A percentile compares a stretch with the other conserved stretches of the same genome.
Evolutionary conservation across 2,329 filamentous ascomycete species (phyloP).

Genomic region (Aspergillus melleus): DNA sequence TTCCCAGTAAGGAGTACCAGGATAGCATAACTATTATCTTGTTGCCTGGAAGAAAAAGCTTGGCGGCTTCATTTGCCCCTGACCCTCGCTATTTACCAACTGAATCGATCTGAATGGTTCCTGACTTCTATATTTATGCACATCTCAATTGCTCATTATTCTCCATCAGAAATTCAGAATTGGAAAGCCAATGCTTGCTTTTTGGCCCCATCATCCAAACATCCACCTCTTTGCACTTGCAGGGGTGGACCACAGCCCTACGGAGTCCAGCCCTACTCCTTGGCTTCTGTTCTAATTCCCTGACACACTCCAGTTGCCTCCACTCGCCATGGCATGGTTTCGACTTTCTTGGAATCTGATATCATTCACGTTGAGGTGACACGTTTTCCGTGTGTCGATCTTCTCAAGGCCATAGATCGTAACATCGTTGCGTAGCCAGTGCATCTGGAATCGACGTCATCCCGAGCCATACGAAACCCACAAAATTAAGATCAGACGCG

Average conservation of each 20-base stretch:
- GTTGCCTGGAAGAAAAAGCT: conserved; percentile 12
- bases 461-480: neutral
- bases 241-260: conserved; percentile 8
- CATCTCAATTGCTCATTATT: no score
- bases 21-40: neutral
- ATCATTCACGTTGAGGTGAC: neutral
- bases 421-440: neutral
- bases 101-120: neutral
- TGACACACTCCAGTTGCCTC: neutral
- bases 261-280: conserved; percentile 1
- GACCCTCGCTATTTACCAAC: neutral
- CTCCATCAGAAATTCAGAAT: no score
- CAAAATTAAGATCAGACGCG: neutral
- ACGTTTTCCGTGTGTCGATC: neutral
- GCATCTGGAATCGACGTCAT: neutral
- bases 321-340: conserved; percentile 1
- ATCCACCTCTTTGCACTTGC: neutral
- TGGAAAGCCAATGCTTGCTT: neutral
- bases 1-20: neutral
- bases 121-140: conserved; percentile 2
- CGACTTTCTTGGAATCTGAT: neutral
- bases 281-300: neutral
- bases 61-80: conserved; percentile 3
- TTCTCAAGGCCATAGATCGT: neutral
- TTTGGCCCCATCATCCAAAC: neutral